Evolutionary conservation across 164 flowering plant genomes (phyloP), one percentile per base, ranked within the genome.

Genomic region (Annona squamosa): DNA sequence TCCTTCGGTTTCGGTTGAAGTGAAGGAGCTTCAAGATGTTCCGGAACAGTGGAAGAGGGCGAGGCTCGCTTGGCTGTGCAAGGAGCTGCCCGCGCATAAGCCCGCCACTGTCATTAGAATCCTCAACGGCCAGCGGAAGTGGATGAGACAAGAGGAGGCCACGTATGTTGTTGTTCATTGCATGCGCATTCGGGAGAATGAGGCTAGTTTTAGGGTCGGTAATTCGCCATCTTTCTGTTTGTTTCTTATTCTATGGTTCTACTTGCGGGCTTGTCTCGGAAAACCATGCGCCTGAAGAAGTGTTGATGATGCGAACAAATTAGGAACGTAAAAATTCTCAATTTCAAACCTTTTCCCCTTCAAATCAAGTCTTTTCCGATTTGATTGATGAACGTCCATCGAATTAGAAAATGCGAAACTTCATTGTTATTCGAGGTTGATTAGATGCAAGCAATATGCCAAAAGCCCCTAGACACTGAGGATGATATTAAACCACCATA

Each of bases 1-100:
- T 26, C 67, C 67, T 3, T 74, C 85, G 41, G 83, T 89, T 41
- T 48, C 46, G 0, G 47, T 84, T 67, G 91, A 94, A 70, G 90
- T 94, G 65, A 85, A 78, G 85, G 92, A 91, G 80, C 75, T 94
- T 70, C 91, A 85, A 61, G 97, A 94, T 77, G 74, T 90, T 19
- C 94, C 98, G 63, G 99, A 94, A 77, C 91, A 89, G 76, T 93
- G 97, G 97, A 78, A 94, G 78, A 75, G 98, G 79, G 74, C 93
- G 47, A 93, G 79, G 80, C 41, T 95, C 47, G 98, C 97, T 10
- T 95, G 97, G 97, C 80, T 95, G 64, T 95, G 98, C 74, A 92
- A 95, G 83, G 91, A 88, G 77, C 77, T 95, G 57, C 97, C 99
- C 10, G 71, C 86, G 18, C 93, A 91, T 47, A 91, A 87, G 80